Percentiles rank a stretch among this genome's conserved stretches.
phyloP scores from a whole-genome alignment of 352 stramenopile genomes.

The Pythium phragmiticola region DNA sequence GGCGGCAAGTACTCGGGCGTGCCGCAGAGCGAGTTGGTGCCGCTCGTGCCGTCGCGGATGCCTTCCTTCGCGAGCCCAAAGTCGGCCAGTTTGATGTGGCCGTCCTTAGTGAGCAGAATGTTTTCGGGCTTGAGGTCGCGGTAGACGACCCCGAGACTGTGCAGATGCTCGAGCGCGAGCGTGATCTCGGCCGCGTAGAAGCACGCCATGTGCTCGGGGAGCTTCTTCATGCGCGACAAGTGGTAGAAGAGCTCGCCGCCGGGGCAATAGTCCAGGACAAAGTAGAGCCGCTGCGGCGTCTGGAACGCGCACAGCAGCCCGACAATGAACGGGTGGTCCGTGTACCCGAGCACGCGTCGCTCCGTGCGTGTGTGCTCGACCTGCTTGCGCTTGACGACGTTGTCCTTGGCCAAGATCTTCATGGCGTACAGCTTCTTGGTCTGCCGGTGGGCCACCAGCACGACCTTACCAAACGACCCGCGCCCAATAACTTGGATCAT shows the following conservation, averaged over 20 bases:
- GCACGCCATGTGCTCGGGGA: constrained; percentile 57
- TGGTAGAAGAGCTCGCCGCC: constrained; percentile 98
- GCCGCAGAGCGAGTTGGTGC: constrained; percentile 43
- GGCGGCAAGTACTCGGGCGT: constrained; percentile 61
- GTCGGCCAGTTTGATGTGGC: constrained; percentile 97
- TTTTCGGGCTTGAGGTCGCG: constrained; percentile 98
- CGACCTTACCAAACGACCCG: constrained; percentile 88
- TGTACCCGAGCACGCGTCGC: constrained; percentile 96
- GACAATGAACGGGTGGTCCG: constrained; percentile 98
- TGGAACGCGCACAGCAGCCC: constrained; percentile 98
- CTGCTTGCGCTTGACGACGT: constrained; percentile 91
- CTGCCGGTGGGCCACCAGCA: constrained; percentile 84
- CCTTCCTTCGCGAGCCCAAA: constrained; percentile 90
- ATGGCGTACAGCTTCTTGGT: constrained; percentile 94
- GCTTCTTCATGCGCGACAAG: constrained; percentile 86
- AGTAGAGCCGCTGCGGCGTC: constrained; percentile 87
- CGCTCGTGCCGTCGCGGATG: constrained; percentile 17
- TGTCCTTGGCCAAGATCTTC: constrained; percentile 98
- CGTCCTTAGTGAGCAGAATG: constrained; percentile 79
- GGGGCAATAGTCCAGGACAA: constrained; percentile 89
- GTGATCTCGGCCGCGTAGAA: constrained; percentile 98
- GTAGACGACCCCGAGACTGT: constrained; percentile 95
- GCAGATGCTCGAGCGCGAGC: constrained; percentile 93
- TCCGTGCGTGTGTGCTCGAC: constrained; percentile 97
- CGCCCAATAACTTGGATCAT: constrained; percentile 84